phyloP scores from a whole-genome alignment of 2,329 filamentous ascomycete genomes.

The Penicillium thymicola region DNA sequence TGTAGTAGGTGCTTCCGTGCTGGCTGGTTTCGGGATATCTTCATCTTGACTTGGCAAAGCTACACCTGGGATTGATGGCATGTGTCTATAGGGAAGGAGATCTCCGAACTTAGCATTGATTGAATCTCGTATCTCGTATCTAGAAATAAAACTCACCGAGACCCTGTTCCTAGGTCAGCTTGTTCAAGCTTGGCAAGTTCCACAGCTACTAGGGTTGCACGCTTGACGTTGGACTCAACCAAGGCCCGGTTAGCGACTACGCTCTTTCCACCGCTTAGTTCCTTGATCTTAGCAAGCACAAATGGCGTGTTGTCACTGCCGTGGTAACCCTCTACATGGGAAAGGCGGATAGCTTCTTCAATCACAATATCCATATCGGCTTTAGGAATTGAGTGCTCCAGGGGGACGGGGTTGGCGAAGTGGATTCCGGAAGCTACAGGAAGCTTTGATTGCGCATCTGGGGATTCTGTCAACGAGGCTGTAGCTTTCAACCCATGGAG shows the following conservation, averaged over 20 bases:
- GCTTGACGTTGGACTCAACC: slow-evolving; percentile 63
- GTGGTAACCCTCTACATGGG: slow-evolving; percentile 60
- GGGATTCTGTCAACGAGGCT: slow-evolving; percentile 3
- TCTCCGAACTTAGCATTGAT: slow-evolving; percentile 35
- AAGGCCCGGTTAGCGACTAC: slow-evolving; percentile 71
- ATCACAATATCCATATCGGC: slow-evolving; percentile 68
- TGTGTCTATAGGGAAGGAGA: slow-evolving; percentile 34
- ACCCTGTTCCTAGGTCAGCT: slow-evolving; percentile 22
- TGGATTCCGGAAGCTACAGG: slow-evolving; percentile 74
- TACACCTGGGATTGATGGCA: slow-evolving; percentile 32
- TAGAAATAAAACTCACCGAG: slow-evolving; percentile 40
- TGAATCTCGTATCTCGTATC: slow-evolving; percentile 22
- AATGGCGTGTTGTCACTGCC: slow-evolving; percentile 83
- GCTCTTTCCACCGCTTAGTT: slow-evolving; percentile 69
- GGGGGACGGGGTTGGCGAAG: slow-evolving; percentile 85
- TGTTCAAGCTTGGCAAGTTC: slow-evolving; percentile 57
- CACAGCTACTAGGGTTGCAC: slow-evolving; percentile 63
- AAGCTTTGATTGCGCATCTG: slow-evolving; percentile 69
- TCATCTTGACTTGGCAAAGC: slow-evolving; percentile 21
- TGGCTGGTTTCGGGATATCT: not conserved
- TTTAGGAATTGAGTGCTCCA: slow-evolving; percentile 65
- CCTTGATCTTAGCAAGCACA: slow-evolving; percentile 72
- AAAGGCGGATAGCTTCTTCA: slow-evolving; percentile 64
- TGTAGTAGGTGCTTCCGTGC: not conserved
- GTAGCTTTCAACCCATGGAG: not conserved